Base-by-base conservation (phyloP, 257 asterid genomes). In the Nicotiana otophora region DNA sequence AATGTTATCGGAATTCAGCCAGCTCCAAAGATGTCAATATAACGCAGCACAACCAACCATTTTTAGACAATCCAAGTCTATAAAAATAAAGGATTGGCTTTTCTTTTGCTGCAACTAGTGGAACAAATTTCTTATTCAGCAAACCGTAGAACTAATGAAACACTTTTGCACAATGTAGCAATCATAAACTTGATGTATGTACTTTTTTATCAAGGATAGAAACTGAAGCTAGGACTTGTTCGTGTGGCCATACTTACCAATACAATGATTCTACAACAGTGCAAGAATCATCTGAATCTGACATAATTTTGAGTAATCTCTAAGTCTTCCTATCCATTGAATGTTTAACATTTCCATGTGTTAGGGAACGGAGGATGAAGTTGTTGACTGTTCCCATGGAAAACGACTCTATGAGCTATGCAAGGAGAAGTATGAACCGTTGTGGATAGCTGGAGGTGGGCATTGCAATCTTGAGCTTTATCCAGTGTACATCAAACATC, bases 281-380 rank as follows among this genome's bases (percentile, higher is more conserved):
- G 48, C 77, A 36, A 68, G 17, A 68, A 68, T 36, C 30, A 62
- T 68, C 77, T 19, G 54, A 68, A 34, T 19, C 30, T 36, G 4
- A 68, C 76, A 42, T 42, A 17, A 36, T n/a, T 19, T 68, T 68
- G 30, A 68, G 4, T 93, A 94, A 53, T 14, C 5, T 53, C 17
- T 1, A 53, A 53, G 1, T 97, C 17, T 53, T 53, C 17, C 57
- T 4, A 53, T 53, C 57, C 20, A 48, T 26, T 48, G 42, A 74
- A 74, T 3, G n/a, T 74, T 68, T 36, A 54, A 74, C 23, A 17
- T 78, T 62, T 81, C 83, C 20, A n/a, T 82, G 28, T 83, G 28
- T 94, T 75, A 93, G 99, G 99, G 97, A 28, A 93, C 98, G 67
- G 90, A 98, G 55, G 99, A 95, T 87, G 98, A 95, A 82, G 97